These are phyloP conservation scores for Acer negundo DNA, from an alignment of 345 rosid species.

Conservation along the genomic window DNA sequence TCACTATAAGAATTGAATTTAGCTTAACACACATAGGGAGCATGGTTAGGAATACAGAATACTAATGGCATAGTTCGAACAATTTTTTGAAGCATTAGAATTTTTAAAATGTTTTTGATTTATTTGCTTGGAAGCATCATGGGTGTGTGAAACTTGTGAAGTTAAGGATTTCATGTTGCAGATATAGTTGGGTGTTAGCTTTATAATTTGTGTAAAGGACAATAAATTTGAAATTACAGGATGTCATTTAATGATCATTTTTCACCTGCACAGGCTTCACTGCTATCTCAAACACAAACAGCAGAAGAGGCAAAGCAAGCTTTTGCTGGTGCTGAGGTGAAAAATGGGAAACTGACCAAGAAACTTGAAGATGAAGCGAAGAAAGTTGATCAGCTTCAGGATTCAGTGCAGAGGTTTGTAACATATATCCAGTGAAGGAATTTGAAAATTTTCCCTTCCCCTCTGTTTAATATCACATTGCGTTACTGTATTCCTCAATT, in stretches of 20 bases:
- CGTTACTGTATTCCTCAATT: background rate
- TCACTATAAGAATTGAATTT: background rate
- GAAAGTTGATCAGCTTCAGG: conserved; percentile 75
- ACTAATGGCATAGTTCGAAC: background rate
- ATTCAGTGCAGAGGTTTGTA: conserved; percentile 81
- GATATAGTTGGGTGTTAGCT: background rate
- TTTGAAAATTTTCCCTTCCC: conserved; percentile 7
- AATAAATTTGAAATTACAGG: background rate
- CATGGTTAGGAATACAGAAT: background rate
- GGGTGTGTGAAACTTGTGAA: background rate
- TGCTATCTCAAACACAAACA: conserved; percentile 54
- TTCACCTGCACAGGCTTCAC: conserved; percentile 47
- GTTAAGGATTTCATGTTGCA: background rate
- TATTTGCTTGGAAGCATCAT: background rate
- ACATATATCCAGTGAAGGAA: conserved; percentile 6
- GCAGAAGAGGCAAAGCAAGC: conserved; percentile 72
- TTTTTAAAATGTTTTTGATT: background rate
- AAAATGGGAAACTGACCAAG: conserved; percentile 58
- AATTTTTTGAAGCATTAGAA: background rate
- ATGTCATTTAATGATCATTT: conserved; percentile 19
- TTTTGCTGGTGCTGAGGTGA: conserved; percentile 44
- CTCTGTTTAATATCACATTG: background rate
- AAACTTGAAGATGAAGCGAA: conserved; percentile 71
- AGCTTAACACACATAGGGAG: background rate
- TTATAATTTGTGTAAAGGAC: background rate